Percentiles rank a stretch among this genome's conserved stretches.
Evolutionary conservation across 192 early-diverging fungal species (phyloP).

Genomic region (Podila epigama): DNA sequence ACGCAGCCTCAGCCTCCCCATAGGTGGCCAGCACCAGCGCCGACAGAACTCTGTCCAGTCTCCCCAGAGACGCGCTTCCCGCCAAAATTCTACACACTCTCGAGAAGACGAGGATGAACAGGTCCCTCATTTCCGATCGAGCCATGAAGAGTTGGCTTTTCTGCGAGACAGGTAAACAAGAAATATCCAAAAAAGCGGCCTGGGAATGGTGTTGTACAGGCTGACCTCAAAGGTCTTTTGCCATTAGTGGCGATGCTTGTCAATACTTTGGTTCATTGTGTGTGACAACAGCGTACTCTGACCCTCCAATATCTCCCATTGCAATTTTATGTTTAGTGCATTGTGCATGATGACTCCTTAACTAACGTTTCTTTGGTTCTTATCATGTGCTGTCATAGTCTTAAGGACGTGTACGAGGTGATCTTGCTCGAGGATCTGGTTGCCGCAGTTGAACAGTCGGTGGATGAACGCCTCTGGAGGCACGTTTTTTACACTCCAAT

Average conservation of each 20-base stretch:
- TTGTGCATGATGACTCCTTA: too few species aligned
- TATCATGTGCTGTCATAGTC: conserved; percentile 27
- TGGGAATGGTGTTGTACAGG: too few species aligned
- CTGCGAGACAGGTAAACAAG: conserved; percentile 31
- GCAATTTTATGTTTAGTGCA: too few species aligned
- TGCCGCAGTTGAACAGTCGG: conserved; percentile 55
- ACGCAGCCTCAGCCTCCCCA: conserved; percentile 15
- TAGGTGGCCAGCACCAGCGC: conserved; percentile 1
- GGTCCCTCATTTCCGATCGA: conserved; percentile 34
- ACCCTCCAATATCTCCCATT: too few species aligned
- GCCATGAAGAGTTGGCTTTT: conserved; percentile 37
- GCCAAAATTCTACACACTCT: background rate
- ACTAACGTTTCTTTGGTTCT: background rate
- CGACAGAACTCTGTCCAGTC: conserved; percentile 21
- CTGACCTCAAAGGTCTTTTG: too few species aligned
- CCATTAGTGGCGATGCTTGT: background rate
- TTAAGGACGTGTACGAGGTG: conserved; percentile 57
- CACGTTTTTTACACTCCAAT: conserved; percentile 62
- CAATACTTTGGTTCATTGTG: too few species aligned
- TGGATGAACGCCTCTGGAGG: conserved; percentile 67
- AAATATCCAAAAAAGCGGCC: too few species aligned
- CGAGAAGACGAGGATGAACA: conserved; percentile 36
- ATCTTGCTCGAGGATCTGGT: conserved; percentile 54
- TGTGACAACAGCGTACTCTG: too few species aligned
- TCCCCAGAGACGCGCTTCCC: conserved; percentile 9